Evolutionary conservation across 768 basidiomycete genomes (phyloP).

Genomic region (Mrakia blollopis): DNA sequence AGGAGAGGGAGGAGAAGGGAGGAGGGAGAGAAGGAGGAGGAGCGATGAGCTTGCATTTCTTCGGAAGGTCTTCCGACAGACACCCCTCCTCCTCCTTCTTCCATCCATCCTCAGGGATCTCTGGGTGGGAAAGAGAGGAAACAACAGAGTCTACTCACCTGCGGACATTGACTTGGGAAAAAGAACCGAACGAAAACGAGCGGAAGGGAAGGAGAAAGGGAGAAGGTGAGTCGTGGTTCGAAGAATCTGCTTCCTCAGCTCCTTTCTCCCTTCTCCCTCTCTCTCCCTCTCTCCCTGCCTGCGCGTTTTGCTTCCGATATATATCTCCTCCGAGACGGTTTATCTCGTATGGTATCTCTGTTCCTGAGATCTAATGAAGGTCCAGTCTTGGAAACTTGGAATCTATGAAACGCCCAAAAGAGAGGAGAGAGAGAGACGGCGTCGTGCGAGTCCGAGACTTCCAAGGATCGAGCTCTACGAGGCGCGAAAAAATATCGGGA

Average conservation of each 20-base stretch:
- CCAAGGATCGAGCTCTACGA: background rate
- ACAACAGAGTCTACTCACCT: background rate
- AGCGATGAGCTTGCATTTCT: slow-evolving; percentile 14
- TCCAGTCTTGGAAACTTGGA: too few relatives aligned
- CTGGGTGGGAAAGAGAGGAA: too few relatives aligned
- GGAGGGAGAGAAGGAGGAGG: background rate
- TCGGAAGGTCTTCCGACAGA: slow-evolving; percentile 9
- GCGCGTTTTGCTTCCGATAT: too few relatives aligned
- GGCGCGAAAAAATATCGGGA: too few relatives aligned
- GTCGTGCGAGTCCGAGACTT: background rate
- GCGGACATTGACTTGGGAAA: background rate
- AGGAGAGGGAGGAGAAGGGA: background rate
- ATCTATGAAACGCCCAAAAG: background rate
- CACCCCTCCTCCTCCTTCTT: background rate
- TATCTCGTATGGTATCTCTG: background rate
- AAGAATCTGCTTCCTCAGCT: background rate
- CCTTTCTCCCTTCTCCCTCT: background rate
- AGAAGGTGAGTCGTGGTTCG: background rate
- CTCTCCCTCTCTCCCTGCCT: too few relatives aligned
- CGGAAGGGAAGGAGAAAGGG: background rate
- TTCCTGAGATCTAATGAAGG: too few relatives aligned
- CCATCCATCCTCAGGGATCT: background rate
- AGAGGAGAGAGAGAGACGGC: background rate
- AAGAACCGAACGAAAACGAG: background rate
- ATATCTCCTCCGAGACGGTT: too few relatives aligned